phyloP scores from a whole-genome alignment of 1,284 basidiomycete species.

The Peniophora sp. region DNA sequence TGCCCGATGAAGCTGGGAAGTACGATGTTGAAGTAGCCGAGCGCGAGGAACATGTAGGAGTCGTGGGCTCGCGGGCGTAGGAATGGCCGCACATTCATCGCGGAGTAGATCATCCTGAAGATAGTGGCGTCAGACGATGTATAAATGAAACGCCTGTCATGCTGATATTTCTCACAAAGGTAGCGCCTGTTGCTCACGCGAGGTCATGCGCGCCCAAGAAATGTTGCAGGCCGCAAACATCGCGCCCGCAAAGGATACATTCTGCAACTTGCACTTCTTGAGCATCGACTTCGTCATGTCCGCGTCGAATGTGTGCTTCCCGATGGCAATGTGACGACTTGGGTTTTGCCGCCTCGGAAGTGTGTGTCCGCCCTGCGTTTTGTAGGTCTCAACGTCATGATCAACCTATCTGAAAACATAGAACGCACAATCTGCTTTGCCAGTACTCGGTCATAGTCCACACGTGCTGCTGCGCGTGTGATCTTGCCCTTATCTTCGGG shows the following conservation, averaged over 20 bases:
- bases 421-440: conserved; percentile 39
- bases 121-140: background rate
- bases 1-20: conserved; percentile 59
- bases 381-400: too few species aligned
- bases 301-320: conserved; percentile 49
- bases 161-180: conserved; percentile 38
- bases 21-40: conserved; percentile 75
- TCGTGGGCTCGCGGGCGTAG: conserved; percentile 38
- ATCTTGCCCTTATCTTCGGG: conserved; percentile 31
- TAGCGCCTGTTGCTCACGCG: conserved; percentile 32
- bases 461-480: conserved; percentile 33
- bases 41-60: conserved; percentile 71
- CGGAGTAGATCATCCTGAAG: conserved; percentile 69
- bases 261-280: conserved; percentile 57
- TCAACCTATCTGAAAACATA: background rate
- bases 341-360: conserved; percentile 44
- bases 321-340: conserved; percentile 54
- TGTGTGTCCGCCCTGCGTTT: conserved; percentile 51
- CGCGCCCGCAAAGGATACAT: conserved; percentile 68
- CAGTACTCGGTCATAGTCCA: conserved; percentile 51
- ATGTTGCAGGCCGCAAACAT: conserved; percentile 70
- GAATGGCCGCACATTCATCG: conserved; percentile 65
- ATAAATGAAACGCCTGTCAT: background rate
- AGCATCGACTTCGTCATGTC: conserved; percentile 52
- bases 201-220: conserved; percentile 53